Evolutionary conservation across 1,284 basidiomycete genomes (phyloP).

Genomic region (Porogramme epimiltina): DNA sequence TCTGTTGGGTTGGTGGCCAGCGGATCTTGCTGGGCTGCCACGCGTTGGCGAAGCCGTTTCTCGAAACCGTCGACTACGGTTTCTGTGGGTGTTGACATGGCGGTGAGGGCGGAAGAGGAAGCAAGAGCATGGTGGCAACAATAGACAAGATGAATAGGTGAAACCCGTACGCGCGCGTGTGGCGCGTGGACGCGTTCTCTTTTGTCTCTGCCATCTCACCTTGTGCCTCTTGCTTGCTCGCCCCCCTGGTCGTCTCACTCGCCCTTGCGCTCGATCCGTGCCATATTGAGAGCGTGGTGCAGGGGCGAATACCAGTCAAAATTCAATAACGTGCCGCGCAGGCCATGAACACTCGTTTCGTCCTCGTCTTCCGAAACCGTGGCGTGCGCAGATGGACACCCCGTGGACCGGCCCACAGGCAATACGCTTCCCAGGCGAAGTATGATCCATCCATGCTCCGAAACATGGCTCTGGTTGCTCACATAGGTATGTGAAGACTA

Average conservation of each 20-base stretch:
- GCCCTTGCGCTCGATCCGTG: too few species aligned
- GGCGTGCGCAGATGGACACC: slow-evolving; percentile 9
- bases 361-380: slow-evolving; percentile 8
- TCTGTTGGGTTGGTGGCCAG: slow-evolving; percentile 55
- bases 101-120: background rate
- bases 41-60: slow-evolving; percentile 47
- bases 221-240: background rate
- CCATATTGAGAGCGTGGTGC: too few species aligned
- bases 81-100: slow-evolving; percentile 15
- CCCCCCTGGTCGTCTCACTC: background rate
- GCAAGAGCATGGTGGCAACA: slow-evolving; percentile 15
- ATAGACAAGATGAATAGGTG: slow-evolving; percentile 12
- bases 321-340: background rate
- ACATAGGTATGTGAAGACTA: slow-evolving; percentile 61
- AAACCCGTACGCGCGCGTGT: background rate
- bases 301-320: too few species aligned
- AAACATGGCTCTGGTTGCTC: slow-evolving; percentile 83
- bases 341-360: slow-evolving; percentile 11
- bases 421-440: slow-evolving; percentile 35
- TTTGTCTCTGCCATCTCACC: background rate
- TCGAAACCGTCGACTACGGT: slow-evolving; percentile 42
- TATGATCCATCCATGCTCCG: slow-evolving; percentile 53
- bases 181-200: background rate
- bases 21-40: slow-evolving; percentile 38
- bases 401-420: slow-evolving; percentile 25